Evolutionary conservation across 305 asterid genomes (phyloP).

Genomic region (Fraxinus sp.): DNA sequence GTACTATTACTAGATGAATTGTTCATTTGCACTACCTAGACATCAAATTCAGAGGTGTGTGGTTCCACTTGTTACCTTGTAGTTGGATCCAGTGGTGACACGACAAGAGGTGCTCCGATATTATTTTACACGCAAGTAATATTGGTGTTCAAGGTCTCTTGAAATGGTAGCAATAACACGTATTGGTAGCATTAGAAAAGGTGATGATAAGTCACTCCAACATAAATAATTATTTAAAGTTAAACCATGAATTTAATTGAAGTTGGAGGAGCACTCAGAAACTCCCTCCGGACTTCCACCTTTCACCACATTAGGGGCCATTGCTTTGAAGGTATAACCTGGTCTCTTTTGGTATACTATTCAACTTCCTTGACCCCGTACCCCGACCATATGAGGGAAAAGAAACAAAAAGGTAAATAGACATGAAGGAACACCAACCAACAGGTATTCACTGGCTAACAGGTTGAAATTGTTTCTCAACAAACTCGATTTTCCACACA

Average conservation of each 20-base stretch:
- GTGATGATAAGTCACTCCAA: neutral
- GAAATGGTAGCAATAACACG: neutral
- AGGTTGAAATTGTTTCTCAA: neutral
- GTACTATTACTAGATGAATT: neutral
- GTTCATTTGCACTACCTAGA: neutral
- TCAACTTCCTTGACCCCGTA: neutral
- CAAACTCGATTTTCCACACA: neutral
- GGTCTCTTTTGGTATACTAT: neutral
- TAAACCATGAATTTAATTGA: neutral
- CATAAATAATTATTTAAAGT: neutral
- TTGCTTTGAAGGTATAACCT: neutral
- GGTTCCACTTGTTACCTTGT: neutral
- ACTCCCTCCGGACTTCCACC: neutral
- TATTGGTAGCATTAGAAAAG: neutral
- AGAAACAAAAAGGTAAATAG: neutral
- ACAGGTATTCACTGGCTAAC: neutral
- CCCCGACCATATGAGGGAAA: neutral
- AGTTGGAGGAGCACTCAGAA: neutral
- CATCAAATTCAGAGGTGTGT: neutral
- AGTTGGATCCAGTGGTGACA: neutral
- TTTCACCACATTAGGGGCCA: neutral
- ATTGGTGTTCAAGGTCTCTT: neutral
- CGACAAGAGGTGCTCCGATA: neutral
- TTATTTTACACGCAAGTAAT: neutral
- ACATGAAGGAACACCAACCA: neutral